Base-by-base conservation (phyloP, 768 basidiomycete genomes). In the Kwoniella europaea region DNA sequence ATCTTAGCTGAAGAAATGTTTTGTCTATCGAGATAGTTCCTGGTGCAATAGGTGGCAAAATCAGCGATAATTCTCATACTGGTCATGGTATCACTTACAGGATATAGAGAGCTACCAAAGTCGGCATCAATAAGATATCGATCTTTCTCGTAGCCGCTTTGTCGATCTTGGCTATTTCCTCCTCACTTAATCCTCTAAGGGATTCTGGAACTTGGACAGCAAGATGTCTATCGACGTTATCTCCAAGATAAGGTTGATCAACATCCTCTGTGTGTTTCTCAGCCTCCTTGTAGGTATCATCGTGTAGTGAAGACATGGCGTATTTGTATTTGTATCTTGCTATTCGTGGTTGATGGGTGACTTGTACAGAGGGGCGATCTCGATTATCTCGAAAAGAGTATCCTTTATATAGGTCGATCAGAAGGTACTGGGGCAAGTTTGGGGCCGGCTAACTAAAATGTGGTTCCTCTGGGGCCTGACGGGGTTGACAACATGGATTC, bases 101-200 rank as follows among this genome's bases (percentile, higher is more conserved):
- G 22, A 79, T 73, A 59, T 75, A 75, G 12, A 82, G 72, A 7
- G 64, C 61, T 44, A 80, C 68, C 50, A 76, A 56, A 24, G 68
- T 68, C 9, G 76, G 78, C 78, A 82, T 76, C 16, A 82, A 69
- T 10, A 79, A 62, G 35, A 77, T 69, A 66, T 82, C 82, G 43
- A 83, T 69, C 67, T 82, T 81, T 55, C 73, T 53, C 10, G 74
- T 77, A 1, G 74, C 67, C 12, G 56, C 69, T 57, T 72, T 75
- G 56, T 77, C 73, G 53, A 81, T 70, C 10, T 5, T 57, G 2
- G 64, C 72, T 46, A 74, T 75, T 69, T 83, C 80, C 12, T 74
- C 80, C 1, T 68, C 69, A 10, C 68, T 57, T 12, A 83, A 55
- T 9, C 74, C 77, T 20, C 54, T 53, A 10, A 82, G 72, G 13